phyloP scores from a whole-genome alignment of 176 grass and related monocot genomes.

The Oryza rufipogon region DNA sequence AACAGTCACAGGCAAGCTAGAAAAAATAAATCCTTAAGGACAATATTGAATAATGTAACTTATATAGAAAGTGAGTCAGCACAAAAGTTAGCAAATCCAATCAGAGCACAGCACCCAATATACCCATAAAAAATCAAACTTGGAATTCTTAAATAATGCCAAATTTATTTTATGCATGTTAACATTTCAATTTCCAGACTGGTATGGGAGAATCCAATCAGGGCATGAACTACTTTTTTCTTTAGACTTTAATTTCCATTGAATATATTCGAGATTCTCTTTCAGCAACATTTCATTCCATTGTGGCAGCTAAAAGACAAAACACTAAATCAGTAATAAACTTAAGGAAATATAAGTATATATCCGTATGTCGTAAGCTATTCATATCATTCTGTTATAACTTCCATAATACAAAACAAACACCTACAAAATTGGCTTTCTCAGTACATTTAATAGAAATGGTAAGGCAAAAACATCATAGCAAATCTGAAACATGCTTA shows the following conservation, averaged over 20 bases:
- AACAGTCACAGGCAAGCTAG: slow-evolving; percentile 8
- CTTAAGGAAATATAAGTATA: background rate
- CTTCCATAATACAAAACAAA: background rate
- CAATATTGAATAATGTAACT: slow-evolving; percentile 20
- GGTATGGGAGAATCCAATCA: background rate
- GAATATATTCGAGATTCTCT: background rate
- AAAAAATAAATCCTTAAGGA: slow-evolving; percentile 1
- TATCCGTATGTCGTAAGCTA: background rate
- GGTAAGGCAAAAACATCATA: background rate
- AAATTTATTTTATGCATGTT: background rate
- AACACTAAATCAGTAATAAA: background rate
- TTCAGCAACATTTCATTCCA: slow-evolving; percentile 17
- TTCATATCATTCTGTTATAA: background rate
- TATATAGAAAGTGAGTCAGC: slow-evolving; percentile 3
- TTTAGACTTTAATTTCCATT: background rate
- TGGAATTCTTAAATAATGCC: slow-evolving; percentile 1
- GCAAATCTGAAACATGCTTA: background rate
- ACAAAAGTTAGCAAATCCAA: background rate
- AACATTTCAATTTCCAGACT: background rate
- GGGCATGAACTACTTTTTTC: background rate
- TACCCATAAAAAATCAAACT: background rate
- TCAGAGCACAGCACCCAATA: background rate
- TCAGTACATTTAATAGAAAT: slow-evolving; percentile 26
- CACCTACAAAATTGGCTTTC: background rate
- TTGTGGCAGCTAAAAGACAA: slow-evolving; percentile 3